Evolutionary conservation across 2,329 filamentous ascomycete species (phyloP).

Genomic region (Rhynchosporium graminicola): DNA sequence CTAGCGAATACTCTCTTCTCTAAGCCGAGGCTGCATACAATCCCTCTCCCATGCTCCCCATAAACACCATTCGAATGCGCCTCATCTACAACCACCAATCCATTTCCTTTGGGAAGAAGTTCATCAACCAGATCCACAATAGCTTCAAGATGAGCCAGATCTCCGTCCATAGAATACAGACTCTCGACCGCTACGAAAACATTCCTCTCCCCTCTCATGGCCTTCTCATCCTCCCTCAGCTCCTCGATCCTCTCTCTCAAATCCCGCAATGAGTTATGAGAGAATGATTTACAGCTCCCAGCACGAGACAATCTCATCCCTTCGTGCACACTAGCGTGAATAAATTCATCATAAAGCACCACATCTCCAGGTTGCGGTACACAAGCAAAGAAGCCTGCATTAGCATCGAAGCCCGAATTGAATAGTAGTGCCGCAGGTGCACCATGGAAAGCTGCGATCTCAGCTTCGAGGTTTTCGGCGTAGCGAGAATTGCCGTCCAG

Average conservation of each 20-base stretch:
- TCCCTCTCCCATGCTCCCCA: constrained; percentile 50
- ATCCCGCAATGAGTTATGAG: constrained; percentile 54
- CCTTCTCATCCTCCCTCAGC: constrained; percentile 34
- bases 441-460: constrained; percentile 61
- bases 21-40: constrained; percentile 52
- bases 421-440: constrained; percentile 60
- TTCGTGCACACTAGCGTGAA: constrained; percentile 65
- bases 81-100: constrained; percentile 57
- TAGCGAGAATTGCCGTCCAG: constrained; percentile 66
- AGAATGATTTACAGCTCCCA: constrained; percentile 50
- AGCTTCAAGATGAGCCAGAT: constrained; percentile 44
- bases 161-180: constrained; percentile 52
- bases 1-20: constrained; percentile 51
- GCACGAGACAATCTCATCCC: constrained; percentile 43
- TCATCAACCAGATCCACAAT: constrained; percentile 43
- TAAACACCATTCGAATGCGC: constrained; percentile 55
- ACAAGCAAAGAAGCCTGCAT: constrained; percentile 51
- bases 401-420: constrained; percentile 59
- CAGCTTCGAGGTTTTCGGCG: constrained; percentile 57
- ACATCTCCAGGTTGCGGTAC: constrained; percentile 54
- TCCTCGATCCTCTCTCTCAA: constrained; percentile 37
- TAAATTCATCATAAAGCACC: constrained; percentile 64
- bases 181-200: constrained; percentile 47
- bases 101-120: constrained; percentile 43
- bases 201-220: constrained; percentile 38